phyloP scores from a whole-genome alignment of 768 basidiomycete genomes.

The Mycena rebaudengoi region DNA sequence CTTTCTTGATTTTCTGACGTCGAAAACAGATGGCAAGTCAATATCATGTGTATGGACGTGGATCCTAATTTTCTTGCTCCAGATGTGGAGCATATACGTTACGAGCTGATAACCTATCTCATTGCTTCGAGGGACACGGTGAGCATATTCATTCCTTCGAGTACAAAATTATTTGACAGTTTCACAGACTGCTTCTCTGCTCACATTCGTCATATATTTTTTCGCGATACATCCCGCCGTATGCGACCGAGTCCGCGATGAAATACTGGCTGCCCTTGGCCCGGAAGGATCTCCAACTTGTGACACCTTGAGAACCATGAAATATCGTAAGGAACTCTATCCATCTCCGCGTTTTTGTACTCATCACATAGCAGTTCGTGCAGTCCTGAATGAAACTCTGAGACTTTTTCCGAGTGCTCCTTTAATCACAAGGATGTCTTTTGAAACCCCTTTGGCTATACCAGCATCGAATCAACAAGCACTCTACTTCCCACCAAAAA shows the following conservation, averaged over 20 bases:
- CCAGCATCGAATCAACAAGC: constrained; percentile 5
- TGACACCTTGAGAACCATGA: constrained; percentile 50
- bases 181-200: constrained; percentile 52
- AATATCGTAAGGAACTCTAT: constrained; percentile 48
- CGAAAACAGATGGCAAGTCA: constrained; percentile 47
- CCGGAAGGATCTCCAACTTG: constrained; percentile 43
- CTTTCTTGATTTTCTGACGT: background rate
- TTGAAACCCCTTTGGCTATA: constrained; percentile 1
- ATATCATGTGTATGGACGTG: background rate
- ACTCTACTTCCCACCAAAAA: constrained; percentile 1
- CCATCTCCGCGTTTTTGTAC: background rate
- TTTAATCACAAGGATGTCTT: background rate
- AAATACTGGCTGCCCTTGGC: constrained; percentile 49
- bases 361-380: constrained; percentile 45
- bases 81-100: constrained; percentile 16
- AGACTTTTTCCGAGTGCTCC: constrained; percentile 19
- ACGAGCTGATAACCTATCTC: constrained; percentile 33
- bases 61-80: background rate
- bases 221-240: constrained; percentile 49
- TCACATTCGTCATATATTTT: constrained; percentile 59
- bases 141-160: constrained; percentile 16
- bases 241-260: constrained; percentile 49
- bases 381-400: constrained; percentile 51
- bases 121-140: constrained; percentile 66
- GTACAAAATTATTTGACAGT: background rate